These are phyloP conservation scores for Pyrenophora tritici-repentis DNA, from an alignment of 2,329 filamentous ascomycete species.

Conservation along the genomic window DNA sequence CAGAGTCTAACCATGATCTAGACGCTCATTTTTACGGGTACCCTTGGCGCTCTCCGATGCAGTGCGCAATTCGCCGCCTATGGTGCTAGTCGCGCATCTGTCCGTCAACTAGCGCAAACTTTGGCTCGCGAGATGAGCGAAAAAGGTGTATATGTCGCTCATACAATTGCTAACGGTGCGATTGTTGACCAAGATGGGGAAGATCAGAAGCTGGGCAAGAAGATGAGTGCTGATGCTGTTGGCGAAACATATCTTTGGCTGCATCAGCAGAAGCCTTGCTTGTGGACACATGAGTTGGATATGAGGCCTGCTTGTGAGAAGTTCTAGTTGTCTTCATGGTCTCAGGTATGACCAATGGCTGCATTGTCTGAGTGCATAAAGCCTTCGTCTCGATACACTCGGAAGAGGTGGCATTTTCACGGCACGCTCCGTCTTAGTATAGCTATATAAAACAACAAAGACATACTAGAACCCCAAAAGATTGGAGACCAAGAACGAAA, in stretches of 20 bases:
- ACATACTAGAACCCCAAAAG: no score
- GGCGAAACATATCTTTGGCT: constrained; percentile 62
- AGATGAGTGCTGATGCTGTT: constrained; percentile 63
- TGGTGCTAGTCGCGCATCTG: constrained; percentile 58
- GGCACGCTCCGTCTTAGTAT: no score
- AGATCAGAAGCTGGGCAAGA: constrained; percentile 56
- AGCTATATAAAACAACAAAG: no score
- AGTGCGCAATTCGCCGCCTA: constrained; percentile 62
- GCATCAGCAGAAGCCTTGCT: constrained; percentile 53
- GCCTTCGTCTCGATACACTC: no score
- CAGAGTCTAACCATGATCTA: neutral
- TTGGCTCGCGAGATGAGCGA: constrained; percentile 62
- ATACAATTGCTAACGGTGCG: constrained; percentile 62
- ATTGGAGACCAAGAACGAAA: no score
- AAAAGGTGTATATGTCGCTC: constrained; percentile 63
- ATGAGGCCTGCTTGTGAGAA: constrained; percentile 57
- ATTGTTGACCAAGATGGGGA: constrained; percentile 59
- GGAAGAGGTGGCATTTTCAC: no score
- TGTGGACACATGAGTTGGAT: constrained; percentile 60
- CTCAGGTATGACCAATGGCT: neutral
- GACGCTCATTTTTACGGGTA: constrained; percentile 47
- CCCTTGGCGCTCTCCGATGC: constrained; percentile 58
- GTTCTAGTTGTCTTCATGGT: constrained; percentile 40
- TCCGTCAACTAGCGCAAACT: constrained; percentile 61
- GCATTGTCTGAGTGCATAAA: no score